Evolutionary conservation across 148 eudicot genomes (phyloP), one percentile per base, ranked within the genome.

Genomic region (Rhododendron molle): DNA sequence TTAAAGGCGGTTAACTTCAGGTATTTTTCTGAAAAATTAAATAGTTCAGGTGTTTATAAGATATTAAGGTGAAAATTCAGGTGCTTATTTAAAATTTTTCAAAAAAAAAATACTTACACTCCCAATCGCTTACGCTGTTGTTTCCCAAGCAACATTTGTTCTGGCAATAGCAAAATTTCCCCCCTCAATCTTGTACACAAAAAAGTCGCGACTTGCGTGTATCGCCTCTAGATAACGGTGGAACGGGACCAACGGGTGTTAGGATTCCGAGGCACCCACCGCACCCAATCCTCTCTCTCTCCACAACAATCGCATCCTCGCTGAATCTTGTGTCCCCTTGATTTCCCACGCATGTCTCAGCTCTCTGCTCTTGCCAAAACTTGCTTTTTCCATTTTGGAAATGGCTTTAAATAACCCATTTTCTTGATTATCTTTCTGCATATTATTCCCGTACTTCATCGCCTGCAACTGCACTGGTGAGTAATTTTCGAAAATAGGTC

Each of bases 281-380:
- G 47, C 86, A 71, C 44, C 80, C 71, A 54, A 76, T 36, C 77
- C 49, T 58, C 60, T 58, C 65, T 54, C 16, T 50, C 16, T 43
- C 74, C 9, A 14, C 4, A 26, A 34, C 34, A 32, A 81, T 32
- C n/a, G 18, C 84, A 34, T 87, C 38, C 46, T 32, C 71, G 74
- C 82, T 44, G 74, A 83, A 85, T 84, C 78, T 79, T 82, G 44
- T 82, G 36, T 86, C 38, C 69, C 60, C 58, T 83, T 72, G 84
- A 83, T 86, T 86, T 26, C 82, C 81, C 79, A 82, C 77, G 83
- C 86, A 83, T 79, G 47, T 60, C 87, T 81, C 14, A 13, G n/a
- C 69, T n/a, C 87, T 81, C 14, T 6, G n/a, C 69, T n/a, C 52
- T 5, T 20, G 32, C 7, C 18, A 46, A 81, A 81, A 34, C 12